Evolutionary conservation across 2,329 filamentous ascomycete genomes (phyloP).

Genomic region (Venturia pyrina): DNA sequence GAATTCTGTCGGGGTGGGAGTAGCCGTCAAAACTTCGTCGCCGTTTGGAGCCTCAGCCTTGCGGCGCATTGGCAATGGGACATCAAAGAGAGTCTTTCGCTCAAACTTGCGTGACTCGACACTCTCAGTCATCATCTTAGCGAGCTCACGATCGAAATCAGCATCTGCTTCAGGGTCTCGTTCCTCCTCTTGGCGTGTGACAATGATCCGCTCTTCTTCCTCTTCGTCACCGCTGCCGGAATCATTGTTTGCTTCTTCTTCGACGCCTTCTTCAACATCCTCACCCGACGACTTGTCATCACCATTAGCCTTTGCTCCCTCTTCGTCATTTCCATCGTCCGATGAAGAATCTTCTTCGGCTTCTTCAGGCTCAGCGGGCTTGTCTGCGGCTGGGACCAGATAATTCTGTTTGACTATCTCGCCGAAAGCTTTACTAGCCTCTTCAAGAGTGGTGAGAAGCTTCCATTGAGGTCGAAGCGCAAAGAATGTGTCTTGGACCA

Average conservation of each 20-base stretch:
- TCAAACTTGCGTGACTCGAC: constrained; percentile 93
- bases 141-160: constrained; percentile 95
- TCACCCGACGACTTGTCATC: constrained; percentile 37
- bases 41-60: constrained; percentile 33
- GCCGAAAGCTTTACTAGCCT: constrained; percentile 74
- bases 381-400: constrained; percentile 65
- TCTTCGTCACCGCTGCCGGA: constrained; percentile 32
- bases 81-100: constrained; percentile 86
- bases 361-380: constrained; percentile 56
- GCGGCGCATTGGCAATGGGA: constrained; percentile 85
- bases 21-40: constrained; percentile 23
- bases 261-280: constrained; percentile 43
- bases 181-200: constrained; percentile 82
- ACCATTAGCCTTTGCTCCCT: constrained; percentile 36
- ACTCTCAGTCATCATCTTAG: constrained; percentile 97
- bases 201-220: constrained; percentile 78
- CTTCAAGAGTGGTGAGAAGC: constrained; percentile 66
- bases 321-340: constrained; percentile 44
- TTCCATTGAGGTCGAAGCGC: constrained; percentile 88
- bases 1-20: constrained; percentile 8
- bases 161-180: constrained; percentile 90
- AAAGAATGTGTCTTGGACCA: constrained; percentile 84
- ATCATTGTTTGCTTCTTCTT: constrained; percentile 39
- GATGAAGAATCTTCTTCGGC: constrained; percentile 65
- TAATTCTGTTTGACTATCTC: constrained; percentile 86